These are phyloP conservation scores for Eucalyptus cloeziana DNA, from an alignment of 345 rosid genomes.

Conservation along the genomic window DNA sequence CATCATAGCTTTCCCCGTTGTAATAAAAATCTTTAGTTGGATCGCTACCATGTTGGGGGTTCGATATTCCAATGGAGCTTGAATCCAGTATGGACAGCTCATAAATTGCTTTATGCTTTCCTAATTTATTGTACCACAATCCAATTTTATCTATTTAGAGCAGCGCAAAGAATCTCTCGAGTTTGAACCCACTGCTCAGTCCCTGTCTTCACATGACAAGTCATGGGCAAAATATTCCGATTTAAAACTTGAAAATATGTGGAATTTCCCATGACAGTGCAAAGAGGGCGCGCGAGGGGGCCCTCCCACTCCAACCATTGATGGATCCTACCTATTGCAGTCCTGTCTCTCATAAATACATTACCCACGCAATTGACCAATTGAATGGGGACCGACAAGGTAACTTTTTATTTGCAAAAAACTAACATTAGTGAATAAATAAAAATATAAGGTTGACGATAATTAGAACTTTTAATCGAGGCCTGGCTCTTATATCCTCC, in stretches of 20 bases:
- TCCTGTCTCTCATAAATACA: background rate
- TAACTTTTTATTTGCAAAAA: background rate
- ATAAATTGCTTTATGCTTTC: background rate
- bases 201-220: background rate
- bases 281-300: background rate
- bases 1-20: too few relatives aligned
- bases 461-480: background rate
- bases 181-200: background rate
- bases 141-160: background rate
- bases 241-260: background rate
- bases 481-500: background rate
- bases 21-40: too few relatives aligned
- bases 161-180: background rate
- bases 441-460: background rate
- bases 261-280: background rate
- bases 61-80: background rate
- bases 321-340: background rate
- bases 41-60: too few relatives aligned
- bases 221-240: background rate
- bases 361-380: background rate
- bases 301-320: background rate
- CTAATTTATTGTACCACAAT: background rate
- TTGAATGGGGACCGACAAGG: background rate
- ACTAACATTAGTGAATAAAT: background rate
- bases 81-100: background rate